Evolutionary conservation across 768 basidiomycete genomes (phyloP).

Genomic region (Nevesoporus exiguus): DNA sequence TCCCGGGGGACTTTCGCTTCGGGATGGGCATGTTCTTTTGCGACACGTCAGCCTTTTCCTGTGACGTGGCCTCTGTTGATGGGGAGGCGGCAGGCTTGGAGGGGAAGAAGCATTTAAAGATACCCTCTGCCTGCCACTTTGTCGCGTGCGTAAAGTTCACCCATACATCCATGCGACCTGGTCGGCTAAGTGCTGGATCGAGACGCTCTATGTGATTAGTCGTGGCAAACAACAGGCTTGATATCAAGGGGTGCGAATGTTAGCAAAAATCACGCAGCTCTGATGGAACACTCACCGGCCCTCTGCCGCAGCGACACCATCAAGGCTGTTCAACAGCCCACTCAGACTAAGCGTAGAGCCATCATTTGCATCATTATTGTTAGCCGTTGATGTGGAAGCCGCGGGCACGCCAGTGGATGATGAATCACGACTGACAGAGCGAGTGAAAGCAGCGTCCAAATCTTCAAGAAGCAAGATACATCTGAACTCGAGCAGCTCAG

Average conservation of each 20-base stretch:
- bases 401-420: slow-evolving; percentile 74
- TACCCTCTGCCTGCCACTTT: slow-evolving; percentile 90
- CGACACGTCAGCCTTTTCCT: slow-evolving; percentile 44
- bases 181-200: slow-evolving; percentile 83
- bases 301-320: slow-evolving; percentile 82
- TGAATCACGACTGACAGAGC: slow-evolving; percentile 78
- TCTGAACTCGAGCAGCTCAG: slow-evolving; percentile 37
- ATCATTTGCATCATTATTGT: slow-evolving; percentile 51
- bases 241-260: slow-evolving; percentile 15
- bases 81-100: slow-evolving; percentile 36
- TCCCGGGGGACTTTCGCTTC: slow-evolving; percentile 56
- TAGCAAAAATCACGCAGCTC: slow-evolving; percentile 13
- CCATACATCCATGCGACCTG: slow-evolving; percentile 92
- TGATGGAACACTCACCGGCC: slow-evolving; percentile 58
- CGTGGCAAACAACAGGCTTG: slow-evolving; percentile 81
- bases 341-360: slow-evolving; percentile 84
- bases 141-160: slow-evolving; percentile 88
- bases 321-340: slow-evolving; percentile 81
- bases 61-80: slow-evolving; percentile 11
- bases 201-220: slow-evolving; percentile 93
- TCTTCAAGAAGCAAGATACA: slow-evolving; percentile 93
- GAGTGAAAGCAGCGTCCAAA: slow-evolving; percentile 89
- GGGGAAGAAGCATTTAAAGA: slow-evolving; percentile 94
- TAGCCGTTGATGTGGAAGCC: slow-evolving; percentile 40
- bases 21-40: slow-evolving; percentile 66